Evolutionary conservation across 2,329 filamentous ascomycete species (phyloP), one percentile per base, ranked within the genome.

Genomic region (Pseudogymnoascus sp.): DNA sequence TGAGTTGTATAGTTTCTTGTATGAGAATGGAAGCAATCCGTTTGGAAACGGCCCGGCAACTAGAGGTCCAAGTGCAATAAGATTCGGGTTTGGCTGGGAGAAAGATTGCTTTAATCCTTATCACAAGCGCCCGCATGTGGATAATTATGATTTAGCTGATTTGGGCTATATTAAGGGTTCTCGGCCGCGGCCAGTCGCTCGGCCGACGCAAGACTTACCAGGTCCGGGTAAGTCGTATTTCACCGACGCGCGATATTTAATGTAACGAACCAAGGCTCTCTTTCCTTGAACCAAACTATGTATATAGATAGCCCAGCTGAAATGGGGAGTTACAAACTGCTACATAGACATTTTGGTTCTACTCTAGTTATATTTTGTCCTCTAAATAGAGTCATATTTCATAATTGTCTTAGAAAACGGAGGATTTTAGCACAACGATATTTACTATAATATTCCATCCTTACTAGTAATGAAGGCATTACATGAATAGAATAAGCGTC

Each of bases 11-110:
- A 21, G 64, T 12, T 69, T 68, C 58, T 48, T 71, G 2, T 70
- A 71, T 59, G n/a, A 59, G 10, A 35, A 61, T 5, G 67, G 66
- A 21, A 56, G 59, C 21, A 68, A 66, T 58, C 68, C 67, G 0
- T 69, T 60, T 41, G 18, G 3, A 26, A 23, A 28, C 10, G 13
- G 21, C 8, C 5, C 12, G 38, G 12, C 5, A 13, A 8, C 18
- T 8, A 37, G 3, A 3, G 7, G 7, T 8, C 1, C 18, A 21
- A 6, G 13, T 39, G 0, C 2, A 21, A 41, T 41, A 2, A 23
- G 3, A 3, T 9, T 7, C 12, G 21, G 39, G 12, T 45, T 38
- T 23, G 19, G 39, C 39, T n/a, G 12, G 39, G 12, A n/a, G 19
- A n/a, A 45, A 45, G 39, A 45, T n/a, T 23, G 5, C 5, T 41